Conservation (phyloP, 257 asterid species). For the Scutellaria galericulata region DNA sequence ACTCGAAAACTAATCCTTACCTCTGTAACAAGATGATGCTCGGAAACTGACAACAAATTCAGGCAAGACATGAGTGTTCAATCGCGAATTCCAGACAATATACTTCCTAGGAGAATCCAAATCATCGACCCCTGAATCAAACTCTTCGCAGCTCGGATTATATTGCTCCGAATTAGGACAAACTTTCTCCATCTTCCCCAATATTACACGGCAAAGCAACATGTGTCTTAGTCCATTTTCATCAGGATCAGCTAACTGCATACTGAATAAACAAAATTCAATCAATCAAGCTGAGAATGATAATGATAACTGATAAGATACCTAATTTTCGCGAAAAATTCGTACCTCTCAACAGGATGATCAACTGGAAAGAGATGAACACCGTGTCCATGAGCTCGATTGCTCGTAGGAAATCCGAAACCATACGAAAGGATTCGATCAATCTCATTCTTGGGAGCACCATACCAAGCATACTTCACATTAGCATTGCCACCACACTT, state of each 20-base stretch:
- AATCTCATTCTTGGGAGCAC: conserved; percentile 53
- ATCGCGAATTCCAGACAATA: conserved; percentile 58
- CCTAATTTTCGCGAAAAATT: neutral
- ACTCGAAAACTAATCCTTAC: conserved; percentile 33
- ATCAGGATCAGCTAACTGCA: conserved; percentile 47
- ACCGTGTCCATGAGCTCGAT: conserved; percentile 38
- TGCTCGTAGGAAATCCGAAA: conserved; percentile 37
- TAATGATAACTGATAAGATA: neutral
- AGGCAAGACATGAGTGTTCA: conserved; percentile 68
- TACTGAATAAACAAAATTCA: conserved; percentile 40
- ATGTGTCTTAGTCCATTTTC: conserved; percentile 54
- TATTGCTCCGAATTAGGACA: conserved; percentile 42
- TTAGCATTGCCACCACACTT: conserved; percentile 53
- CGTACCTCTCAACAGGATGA: conserved; percentile 52
- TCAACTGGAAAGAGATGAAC: conserved; percentile 50
- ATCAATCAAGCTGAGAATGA: neutral
- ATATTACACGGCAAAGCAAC: conserved; percentile 63
- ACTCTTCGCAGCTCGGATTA: conserved; percentile 57
- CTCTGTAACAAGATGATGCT: conserved; percentile 37
- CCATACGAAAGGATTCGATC: conserved; percentile 43
- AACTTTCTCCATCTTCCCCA: conserved; percentile 57
- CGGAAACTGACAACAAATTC: conserved; percentile 58
- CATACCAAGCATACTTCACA: conserved; percentile 61
- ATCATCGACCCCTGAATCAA: conserved; percentile 63
- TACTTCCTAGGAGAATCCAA: conserved; percentile 52